A percentile compares a stretch with the other conserved stretches of the same genome.
Conservation (phyloP, 306 rosid species). For the Herpetospermum pedunculosum region DNA sequence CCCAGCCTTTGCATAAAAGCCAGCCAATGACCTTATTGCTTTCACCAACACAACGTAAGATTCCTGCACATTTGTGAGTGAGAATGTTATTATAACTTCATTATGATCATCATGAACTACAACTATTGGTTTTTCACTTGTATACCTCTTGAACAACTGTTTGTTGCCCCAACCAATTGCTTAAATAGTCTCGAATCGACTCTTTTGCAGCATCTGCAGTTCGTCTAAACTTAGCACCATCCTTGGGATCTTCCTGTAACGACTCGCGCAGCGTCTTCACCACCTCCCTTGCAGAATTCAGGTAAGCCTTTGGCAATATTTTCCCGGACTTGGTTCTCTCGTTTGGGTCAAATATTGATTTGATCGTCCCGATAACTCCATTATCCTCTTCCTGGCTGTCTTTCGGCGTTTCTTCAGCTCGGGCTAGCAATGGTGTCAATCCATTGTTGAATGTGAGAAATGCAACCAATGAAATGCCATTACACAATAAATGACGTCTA, state of each 20-base stretch:
- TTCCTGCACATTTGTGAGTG: conserved; percentile 40
- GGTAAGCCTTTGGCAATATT: conserved; percentile 75
- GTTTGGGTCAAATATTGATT: conserved; percentile 57
- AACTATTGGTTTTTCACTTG: not conserved
- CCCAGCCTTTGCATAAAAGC: conserved; percentile 77
- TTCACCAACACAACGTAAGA: conserved; percentile 63
- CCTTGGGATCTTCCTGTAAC: conserved; percentile 44
- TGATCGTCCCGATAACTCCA: conserved; percentile 52
- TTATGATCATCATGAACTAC: not conserved
- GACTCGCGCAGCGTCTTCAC: conserved; percentile 82
- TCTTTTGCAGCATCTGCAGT: conserved; percentile 96
- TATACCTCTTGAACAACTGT: conserved; percentile 49
- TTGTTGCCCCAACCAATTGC: conserved; percentile 74
- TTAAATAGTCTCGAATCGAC: conserved; percentile 65
- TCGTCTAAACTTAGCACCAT: conserved; percentile 60
- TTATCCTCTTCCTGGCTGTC: conserved; percentile 28
- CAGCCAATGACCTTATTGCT: conserved; percentile 74
- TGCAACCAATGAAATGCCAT: conserved; percentile 27
- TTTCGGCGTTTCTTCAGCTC: conserved; percentile 42
- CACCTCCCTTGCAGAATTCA: conserved; percentile 67
- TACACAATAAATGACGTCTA: conserved; percentile 37
- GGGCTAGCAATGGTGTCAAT: conserved; percentile 23
- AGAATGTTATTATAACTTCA: conserved; percentile 8
- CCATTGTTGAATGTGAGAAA: conserved; percentile 27
- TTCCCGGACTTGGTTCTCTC: conserved; percentile 66